phyloP scores from a whole-genome alignment of 306 rosid genomes.

The Cicer judaicum region DNA sequence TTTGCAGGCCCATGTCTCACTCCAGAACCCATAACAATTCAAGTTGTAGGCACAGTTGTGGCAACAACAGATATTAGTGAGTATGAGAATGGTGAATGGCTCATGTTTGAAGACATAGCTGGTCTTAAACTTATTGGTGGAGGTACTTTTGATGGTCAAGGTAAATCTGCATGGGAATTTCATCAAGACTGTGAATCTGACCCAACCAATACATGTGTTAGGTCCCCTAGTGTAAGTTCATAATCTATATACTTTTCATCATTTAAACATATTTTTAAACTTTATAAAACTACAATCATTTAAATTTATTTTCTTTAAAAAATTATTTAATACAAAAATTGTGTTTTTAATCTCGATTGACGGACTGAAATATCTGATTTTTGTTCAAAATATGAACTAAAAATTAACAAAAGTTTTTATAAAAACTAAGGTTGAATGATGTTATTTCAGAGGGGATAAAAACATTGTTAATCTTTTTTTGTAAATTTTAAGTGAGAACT shows the following conservation, averaged over 20 bases:
- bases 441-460: no score
- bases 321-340: no score
- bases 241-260: neutral
- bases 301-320: no score
- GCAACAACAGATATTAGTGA: constrained; percentile 64
- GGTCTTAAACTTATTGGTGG: constrained; percentile 67
- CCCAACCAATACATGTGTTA: constrained; percentile 41
- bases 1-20: constrained; percentile 75
- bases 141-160: constrained; percentile 81
- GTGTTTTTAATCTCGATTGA: no score
- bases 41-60: constrained; percentile 60
- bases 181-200: constrained; percentile 39
- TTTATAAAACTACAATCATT: no score
- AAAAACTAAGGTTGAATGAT: no score
- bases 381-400: no score
- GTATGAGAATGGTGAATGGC: constrained; percentile 67
- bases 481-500: no score
- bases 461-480: no score
- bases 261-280: no score
- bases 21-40: constrained; percentile 56
- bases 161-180: constrained; percentile 13
- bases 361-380: no score
- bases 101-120: constrained; percentile 58
- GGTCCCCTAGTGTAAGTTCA: constrained; percentile 68
- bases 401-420: no score